phyloP scores from a whole-genome alignment of 148 eudicot species.

The Arbutus unedo region DNA sequence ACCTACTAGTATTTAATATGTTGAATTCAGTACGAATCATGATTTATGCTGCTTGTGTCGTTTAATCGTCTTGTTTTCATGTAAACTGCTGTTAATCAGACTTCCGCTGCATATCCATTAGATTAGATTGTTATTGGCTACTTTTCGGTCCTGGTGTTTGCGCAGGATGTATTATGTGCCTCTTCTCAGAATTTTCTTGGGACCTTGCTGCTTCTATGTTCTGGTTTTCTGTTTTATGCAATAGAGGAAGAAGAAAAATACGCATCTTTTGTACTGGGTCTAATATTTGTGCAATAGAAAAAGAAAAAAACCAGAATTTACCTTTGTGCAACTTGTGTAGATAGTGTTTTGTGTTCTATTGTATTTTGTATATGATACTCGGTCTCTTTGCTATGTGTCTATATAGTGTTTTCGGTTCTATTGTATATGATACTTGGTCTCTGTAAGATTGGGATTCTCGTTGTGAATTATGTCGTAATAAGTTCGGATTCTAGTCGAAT shows the following conservation, averaged over 20 bases:
- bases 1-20: background rate
- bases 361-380: background rate
- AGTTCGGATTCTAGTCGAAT: background rate
- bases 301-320: background rate
- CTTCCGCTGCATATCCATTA: background rate
- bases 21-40: background rate
- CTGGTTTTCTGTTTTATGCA: constrained; percentile 1
- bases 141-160: background rate
- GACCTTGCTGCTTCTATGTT: background rate
- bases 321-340: background rate
- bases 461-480: background rate
- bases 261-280: background rate
- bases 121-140: background rate
- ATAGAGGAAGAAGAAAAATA: background rate
- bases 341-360: background rate
- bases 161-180: background rate
- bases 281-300: background rate
- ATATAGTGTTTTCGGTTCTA: background rate
- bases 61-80: background rate
- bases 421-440: background rate
- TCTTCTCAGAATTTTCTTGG: background rate
- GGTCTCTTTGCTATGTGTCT: background rate
- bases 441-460: background rate
- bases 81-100: background rate
- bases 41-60: background rate